A percentile compares a stretch with the other conserved stretches of the same genome.
Evolutionary conservation across 257 asterid species (phyloP).

Genomic region (Solanum rostratum): DNA sequence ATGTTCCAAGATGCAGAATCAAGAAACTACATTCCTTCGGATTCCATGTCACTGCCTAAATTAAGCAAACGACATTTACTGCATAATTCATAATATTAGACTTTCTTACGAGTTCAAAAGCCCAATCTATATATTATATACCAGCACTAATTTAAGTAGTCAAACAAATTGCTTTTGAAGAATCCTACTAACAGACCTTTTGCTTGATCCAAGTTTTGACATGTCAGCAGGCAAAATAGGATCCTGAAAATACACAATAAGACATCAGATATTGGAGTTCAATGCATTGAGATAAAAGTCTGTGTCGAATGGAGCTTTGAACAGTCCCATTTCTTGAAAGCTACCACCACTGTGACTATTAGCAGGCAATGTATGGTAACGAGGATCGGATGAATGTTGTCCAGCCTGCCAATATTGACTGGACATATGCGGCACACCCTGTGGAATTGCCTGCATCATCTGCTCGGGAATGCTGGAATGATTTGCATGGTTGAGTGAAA

Average conservation of each 20-base stretch:
- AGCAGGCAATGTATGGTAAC: conserved; percentile 13
- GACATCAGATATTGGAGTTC: conserved; percentile 3
- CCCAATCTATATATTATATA: neutral
- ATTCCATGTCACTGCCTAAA: neutral
- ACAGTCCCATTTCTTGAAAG: conserved; percentile 38
- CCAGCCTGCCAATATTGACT: conserved; percentile 45
- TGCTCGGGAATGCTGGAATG: conserved; percentile 18
- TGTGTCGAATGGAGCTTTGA: conserved; percentile 31
- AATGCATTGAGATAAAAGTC: conserved; percentile 33
- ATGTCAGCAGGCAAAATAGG: neutral
- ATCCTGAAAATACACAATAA: neutral
- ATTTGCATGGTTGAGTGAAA: conserved; percentile 23
- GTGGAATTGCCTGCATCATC: conserved; percentile 34
- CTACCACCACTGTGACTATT: conserved; percentile 12
- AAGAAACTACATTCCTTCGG: neutral
- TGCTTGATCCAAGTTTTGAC: neutral
- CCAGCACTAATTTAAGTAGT: neutral
- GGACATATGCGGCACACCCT: conserved; percentile 39
- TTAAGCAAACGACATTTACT: neutral
- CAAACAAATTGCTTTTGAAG: neutral
- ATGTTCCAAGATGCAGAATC: neutral
- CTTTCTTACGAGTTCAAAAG: neutral
- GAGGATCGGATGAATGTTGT: conserved; percentile 25
- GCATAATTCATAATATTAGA: neutral
- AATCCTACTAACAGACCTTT: neutral